These are phyloP conservation scores for Citrus trifoliata DNA, from an alignment of 345 rosid genomes.

Conservation along the genomic window DNA sequence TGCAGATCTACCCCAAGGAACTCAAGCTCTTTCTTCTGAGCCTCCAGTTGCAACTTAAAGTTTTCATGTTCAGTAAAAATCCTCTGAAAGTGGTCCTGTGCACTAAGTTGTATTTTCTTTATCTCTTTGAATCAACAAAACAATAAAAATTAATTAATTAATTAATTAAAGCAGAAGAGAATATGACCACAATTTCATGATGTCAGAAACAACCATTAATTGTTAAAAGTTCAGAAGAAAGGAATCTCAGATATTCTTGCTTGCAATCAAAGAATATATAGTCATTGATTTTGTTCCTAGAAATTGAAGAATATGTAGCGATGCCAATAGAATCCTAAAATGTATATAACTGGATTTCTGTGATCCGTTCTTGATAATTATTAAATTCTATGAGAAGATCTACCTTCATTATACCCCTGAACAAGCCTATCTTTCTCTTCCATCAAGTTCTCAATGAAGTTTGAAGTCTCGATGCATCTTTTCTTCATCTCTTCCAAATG, in stretches of 20 bases:
- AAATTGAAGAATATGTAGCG: too few species aligned
- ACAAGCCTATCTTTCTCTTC: conserved; percentile 76
- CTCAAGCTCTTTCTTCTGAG: conserved; percentile 76
- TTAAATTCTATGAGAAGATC: neutral
- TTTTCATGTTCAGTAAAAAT: conserved; percentile 85
- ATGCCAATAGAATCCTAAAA: neutral
- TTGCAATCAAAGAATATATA: neutral
- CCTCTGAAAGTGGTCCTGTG: conserved; percentile 72
- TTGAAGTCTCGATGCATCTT: conserved; percentile 56
- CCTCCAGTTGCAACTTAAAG: conserved; percentile 66
- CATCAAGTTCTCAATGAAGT: conserved; percentile 40
- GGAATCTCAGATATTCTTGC: neutral
- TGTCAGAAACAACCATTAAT: neutral
- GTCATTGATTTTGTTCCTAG: neutral
- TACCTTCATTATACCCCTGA: conserved; percentile 79
- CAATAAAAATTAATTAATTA: neutral
- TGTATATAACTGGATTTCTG: neutral
- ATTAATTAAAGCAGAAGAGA: neutral
- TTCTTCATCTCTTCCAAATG: conserved; percentile 54
- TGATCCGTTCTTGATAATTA: conserved; percentile 4
- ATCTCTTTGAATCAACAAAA: conserved; percentile 50
- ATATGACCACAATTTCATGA: neutral
- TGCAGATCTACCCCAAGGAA: conserved; percentile 58
- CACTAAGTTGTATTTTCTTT: conserved; percentile 64
- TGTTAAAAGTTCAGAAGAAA: neutral